phyloP scores from a whole-genome alignment of 2,329 filamentous ascomycete species.

The Dichotomopilus funicola region DNA sequence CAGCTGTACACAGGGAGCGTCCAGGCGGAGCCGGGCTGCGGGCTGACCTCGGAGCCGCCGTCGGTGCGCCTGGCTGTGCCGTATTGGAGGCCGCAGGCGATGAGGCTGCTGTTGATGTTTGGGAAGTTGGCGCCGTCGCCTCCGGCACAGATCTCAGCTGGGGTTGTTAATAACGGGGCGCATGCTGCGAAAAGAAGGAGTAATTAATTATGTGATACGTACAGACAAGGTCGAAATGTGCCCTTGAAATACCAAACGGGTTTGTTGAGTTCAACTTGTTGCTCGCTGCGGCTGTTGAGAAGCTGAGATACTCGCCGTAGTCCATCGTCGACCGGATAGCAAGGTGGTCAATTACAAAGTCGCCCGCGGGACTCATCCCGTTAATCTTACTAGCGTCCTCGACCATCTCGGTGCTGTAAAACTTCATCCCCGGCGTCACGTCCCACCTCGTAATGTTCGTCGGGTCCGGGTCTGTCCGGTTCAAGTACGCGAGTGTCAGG shows the following conservation, averaged over 20 bases:
- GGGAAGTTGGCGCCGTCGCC: not conserved
- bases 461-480: not conserved
- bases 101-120: constrained; percentile 9
- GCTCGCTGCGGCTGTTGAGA: not conserved
- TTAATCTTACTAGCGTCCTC: not conserved
- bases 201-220: not conserved
- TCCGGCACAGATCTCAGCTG: constrained; percentile 7
- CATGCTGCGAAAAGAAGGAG: not conserved
- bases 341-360: not conserved
- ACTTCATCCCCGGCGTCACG: constrained; percentile 1
- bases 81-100: constrained; percentile 10
- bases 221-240: constrained; percentile 4
- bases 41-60: constrained; percentile 1
- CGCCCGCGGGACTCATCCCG: not conserved
- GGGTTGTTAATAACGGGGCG: not conserved
- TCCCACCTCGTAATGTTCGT: not conserved
- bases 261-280: not conserved
- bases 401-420: not conserved
- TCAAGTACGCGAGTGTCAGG: constrained; percentile 5
- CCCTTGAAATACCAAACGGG: not conserved
- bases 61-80: constrained; percentile 5
- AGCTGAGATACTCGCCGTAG: constrained; percentile 5
- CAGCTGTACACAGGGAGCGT: constrained; percentile 10
- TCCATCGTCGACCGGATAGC: not conserved
- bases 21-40: constrained; percentile 4